Conservation (phyloP, 441 rosid genomes). For the Erodium trifolium region DNA sequence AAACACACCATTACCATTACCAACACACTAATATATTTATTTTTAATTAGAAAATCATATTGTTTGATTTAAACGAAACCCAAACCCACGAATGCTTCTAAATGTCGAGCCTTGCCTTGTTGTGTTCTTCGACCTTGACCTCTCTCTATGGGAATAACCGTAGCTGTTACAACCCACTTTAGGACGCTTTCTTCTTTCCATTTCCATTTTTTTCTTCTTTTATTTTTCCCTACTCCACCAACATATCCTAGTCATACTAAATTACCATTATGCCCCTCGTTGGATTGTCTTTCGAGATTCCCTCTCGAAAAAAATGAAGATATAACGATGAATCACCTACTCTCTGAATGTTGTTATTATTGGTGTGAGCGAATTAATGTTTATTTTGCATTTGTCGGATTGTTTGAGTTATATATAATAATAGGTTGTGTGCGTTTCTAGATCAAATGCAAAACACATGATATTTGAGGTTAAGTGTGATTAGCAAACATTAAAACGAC, state of each 20-base stretch:
- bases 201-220: background rate
- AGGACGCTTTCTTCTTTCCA: background rate
- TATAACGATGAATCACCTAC: too few relatives aligned
- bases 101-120: background rate
- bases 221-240: background rate
- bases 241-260: background rate
- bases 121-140: background rate
- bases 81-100: constrained; percentile 3
- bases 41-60: constrained; percentile 20
- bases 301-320: too few relatives aligned
- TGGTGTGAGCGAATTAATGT: too few relatives aligned
- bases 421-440: too few relatives aligned
- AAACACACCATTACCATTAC: background rate
- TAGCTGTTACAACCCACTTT: background rate
- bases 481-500: too few relatives aligned
- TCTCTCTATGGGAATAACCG: constrained; percentile 4
- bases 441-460: too few relatives aligned
- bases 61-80: constrained; percentile 24
- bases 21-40: constrained; percentile 9
- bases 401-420: too few relatives aligned
- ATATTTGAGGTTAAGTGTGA: too few relatives aligned
- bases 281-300: too few relatives aligned
- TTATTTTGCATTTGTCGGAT: too few relatives aligned
- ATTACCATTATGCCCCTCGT: too few relatives aligned
- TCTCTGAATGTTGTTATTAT: too few relatives aligned